phyloP scores from a whole-genome alignment of 1,139 yeast genomes.

The Entelexis sorbosivorans region DNA sequence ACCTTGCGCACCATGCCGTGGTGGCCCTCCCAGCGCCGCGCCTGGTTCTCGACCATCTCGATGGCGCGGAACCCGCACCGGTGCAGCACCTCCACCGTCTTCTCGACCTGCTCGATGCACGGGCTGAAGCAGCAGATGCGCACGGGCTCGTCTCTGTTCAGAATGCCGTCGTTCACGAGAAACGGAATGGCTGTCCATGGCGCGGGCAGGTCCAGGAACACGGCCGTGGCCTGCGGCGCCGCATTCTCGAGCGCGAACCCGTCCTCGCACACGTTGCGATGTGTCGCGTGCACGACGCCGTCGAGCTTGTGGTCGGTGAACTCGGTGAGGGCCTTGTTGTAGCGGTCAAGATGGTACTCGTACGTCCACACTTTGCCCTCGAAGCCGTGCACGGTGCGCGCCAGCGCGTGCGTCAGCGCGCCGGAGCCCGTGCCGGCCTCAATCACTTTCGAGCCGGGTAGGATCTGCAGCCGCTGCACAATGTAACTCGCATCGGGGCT shows the following conservation, averaged over 20 bases:
- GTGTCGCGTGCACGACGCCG: slow-evolving; percentile 51
- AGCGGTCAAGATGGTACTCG: slow-evolving; percentile 86
- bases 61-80: slow-evolving; percentile 75
- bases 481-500: slow-evolving; percentile 92
- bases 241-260: slow-evolving; percentile 54
- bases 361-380: slow-evolving; percentile 63
- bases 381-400: slow-evolving; percentile 47
- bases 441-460: slow-evolving; percentile 66
- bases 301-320: slow-evolving; percentile 59
- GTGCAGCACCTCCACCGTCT: slow-evolving; percentile 65
- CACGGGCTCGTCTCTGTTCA: slow-evolving; percentile 33
- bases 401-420: slow-evolving; percentile 85
- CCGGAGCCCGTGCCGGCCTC: slow-evolving; percentile 99
- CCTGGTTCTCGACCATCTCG: slow-evolving; percentile 87
- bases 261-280: slow-evolving; percentile 81
- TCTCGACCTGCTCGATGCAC: slow-evolving; percentile 91
- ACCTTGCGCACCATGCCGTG: slow-evolving; percentile 75
- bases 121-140: slow-evolving; percentile 87
- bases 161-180: slow-evolving; percentile 39
- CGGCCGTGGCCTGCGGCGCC: slow-evolving; percentile 48
- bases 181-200: slow-evolving; percentile 95
- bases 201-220: slow-evolving; percentile 86
- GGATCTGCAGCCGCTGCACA: slow-evolving; percentile 63
- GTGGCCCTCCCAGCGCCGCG: slow-evolving; percentile 82
- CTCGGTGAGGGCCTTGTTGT: slow-evolving; percentile 64